phyloP scores from a whole-genome alignment of 2,329 filamentous ascomycete species.

The Diaporthe vaccinii region DNA sequence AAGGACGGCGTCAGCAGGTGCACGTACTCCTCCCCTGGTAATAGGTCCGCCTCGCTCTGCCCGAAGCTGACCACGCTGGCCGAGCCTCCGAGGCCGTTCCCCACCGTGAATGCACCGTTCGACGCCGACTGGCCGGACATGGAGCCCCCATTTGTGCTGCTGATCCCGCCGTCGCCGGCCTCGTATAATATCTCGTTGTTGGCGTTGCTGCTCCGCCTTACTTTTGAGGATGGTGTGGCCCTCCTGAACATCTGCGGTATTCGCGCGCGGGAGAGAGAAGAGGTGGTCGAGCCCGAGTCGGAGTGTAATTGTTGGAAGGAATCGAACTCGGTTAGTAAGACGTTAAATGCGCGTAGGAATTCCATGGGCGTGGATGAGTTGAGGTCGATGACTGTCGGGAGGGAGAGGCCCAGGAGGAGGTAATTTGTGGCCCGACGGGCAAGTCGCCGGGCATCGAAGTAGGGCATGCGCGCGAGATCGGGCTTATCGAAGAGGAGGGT shows the following conservation, averaged over 20 bases:
- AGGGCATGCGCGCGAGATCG: constrained; percentile 85
- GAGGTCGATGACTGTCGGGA: constrained; percentile 90
- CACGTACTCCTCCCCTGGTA: constrained; percentile 88
- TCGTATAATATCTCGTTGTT: constrained; percentile 53
- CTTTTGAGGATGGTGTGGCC: constrained; percentile 69
- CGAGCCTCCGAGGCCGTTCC: constrained; percentile 49
- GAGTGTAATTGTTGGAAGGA: constrained; percentile 90
- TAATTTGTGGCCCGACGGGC: constrained; percentile 94
- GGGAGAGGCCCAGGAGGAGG: constrained; percentile 89
- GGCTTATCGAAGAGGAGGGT: constrained; percentile 90
- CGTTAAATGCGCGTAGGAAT: constrained; percentile 88
- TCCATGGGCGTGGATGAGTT: constrained; percentile 84
- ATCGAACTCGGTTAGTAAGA: constrained; percentile 91
- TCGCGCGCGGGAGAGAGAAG: constrained; percentile 80
- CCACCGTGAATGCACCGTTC: constrained; percentile 41
- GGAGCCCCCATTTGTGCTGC: constrained; percentile 40
- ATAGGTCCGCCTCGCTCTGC: constrained; percentile 73
- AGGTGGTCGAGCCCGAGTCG: constrained; percentile 77
- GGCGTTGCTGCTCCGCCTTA: constrained; percentile 65
- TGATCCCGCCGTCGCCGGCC: constrained; percentile 43
- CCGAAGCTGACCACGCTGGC: constrained; percentile 69
- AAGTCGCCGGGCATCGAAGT: constrained; percentile 86
- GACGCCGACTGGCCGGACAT: constrained; percentile 29
- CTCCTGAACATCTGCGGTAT: constrained; percentile 88
- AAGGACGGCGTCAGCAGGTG: constrained; percentile 91